Percentiles rank a stretch among this genome's conserved stretches.
Conservation (phyloP, 2,329 filamentous ascomycete genomes). For the Lecanicillium sp. region DNA sequence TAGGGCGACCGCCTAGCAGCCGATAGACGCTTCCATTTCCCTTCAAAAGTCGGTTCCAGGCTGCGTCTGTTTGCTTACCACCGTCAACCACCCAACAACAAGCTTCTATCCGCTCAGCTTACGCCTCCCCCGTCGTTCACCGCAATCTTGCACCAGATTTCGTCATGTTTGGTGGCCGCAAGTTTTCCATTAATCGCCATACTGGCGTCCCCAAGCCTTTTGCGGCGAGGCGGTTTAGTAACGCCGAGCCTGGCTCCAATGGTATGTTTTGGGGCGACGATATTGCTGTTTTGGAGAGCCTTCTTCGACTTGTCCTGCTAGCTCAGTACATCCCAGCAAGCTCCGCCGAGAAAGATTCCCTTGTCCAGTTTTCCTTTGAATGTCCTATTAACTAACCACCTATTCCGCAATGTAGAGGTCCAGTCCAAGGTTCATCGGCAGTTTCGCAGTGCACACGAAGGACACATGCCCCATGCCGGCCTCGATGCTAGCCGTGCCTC, state of each 20-base stretch:
- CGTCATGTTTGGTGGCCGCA: constrained; percentile 46
- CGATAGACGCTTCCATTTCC: too few species aligned
- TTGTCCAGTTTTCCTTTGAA: background rate
- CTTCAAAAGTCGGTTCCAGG: too few species aligned
- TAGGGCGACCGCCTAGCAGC: too few species aligned
- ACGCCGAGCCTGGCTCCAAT: constrained; percentile 46
- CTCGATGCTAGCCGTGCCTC: constrained; percentile 81
- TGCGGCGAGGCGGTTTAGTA: constrained; percentile 46
- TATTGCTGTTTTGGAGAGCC: background rate
- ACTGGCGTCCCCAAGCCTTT: constrained; percentile 50
- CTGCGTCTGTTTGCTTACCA: background rate
- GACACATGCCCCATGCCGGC: constrained; percentile 83
- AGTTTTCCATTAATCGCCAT: constrained; percentile 60
- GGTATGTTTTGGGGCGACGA: constrained; percentile 32
- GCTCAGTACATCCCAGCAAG: background rate
- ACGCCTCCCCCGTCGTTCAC: constrained; percentile 12
- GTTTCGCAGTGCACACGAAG: constrained; percentile 84
- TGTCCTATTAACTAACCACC: background rate
- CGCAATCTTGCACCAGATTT: background rate
- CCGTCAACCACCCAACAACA: background rate
- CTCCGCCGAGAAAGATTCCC: background rate
- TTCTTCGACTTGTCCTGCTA: background rate
- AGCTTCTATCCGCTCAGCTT: too few species aligned
- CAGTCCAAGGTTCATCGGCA: constrained; percentile 79
- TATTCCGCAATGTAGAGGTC: constrained; percentile 49